Evolutionary conservation across 2,329 filamentous ascomycete species (phyloP), one percentile per base, ranked within the genome.

Genomic region (Penicillium freii): DNA sequence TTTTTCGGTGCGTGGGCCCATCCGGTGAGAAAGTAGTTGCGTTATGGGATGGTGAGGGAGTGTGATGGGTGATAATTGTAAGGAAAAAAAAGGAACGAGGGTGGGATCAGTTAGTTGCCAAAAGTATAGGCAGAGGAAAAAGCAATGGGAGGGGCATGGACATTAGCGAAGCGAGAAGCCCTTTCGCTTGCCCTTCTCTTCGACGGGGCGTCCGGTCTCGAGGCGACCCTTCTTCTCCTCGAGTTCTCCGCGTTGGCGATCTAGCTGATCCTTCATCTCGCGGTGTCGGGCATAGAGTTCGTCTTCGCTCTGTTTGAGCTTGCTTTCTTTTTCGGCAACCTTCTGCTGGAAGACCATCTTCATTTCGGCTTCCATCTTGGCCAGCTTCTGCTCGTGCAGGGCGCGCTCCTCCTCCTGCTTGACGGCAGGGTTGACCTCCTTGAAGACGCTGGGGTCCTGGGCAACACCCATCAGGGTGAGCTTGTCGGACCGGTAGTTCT

Each of bases 261-360:
- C 94, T 71, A 99, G 86, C 78, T 97, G 93, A 75, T 99, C 94
- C 85, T 97, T 99, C 94, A 99, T 99, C 83, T 99, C 94, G 75
- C 93, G 88, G 82, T 99, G 94, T 70, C 94, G 89, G 66, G 94
- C 92, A 74, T 97, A 97, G 58, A 99, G 82, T 83, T 99, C 94
- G 78, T 99, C 94, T 79, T 99, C 94, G 83, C 92, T 96, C 82
- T 97, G 94, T 82, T 96, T 96, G 76, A 99, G 83, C 82, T 99
- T 99, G 86, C 91, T 96, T 81, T 99, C 94, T 84, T 99, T 99
- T 80, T 99, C 94, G 66, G 91, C 87, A 33, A 99, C 94, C 89
- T 99, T 99, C 78, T 99, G 94, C 78, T 97, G 94, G 91, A 99
- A 99, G 68, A 99, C 94, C 91, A 97, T 96, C 91, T 99, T 99